These are phyloP conservation scores for Dendrothele bispora DNA, from an alignment of 768 basidiomycete species.

Conservation along the genomic window DNA sequence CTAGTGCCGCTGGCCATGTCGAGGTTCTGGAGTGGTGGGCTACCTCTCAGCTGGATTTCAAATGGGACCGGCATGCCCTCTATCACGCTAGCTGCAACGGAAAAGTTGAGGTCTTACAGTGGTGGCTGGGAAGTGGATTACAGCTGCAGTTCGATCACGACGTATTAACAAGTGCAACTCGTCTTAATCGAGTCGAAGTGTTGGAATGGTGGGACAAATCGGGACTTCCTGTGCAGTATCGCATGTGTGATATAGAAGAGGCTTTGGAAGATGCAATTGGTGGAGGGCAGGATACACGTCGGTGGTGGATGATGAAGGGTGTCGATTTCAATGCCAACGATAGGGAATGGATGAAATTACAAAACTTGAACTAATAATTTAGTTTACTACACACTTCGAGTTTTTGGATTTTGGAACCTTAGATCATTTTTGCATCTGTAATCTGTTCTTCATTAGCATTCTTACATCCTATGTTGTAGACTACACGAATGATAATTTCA, in stretches of 20 bases:
- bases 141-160: conserved; percentile 82
- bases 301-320: conserved; percentile 82
- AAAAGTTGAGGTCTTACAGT: conserved; percentile 75
- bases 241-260: conserved; percentile 91
- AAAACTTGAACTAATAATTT: conserved; percentile 60
- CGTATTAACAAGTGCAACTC: conserved; percentile 75
- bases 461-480: background rate
- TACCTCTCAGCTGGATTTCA: conserved; percentile 70
- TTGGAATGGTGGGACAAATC: conserved; percentile 88
- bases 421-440: background rate
- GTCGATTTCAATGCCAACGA: conserved; percentile 83
- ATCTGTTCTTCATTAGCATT: background rate
- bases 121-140: conserved; percentile 81
- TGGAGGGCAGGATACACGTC: conserved; percentile 70
- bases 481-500: too few species aligned
- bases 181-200: conserved; percentile 78
- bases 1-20: conserved; percentile 75
- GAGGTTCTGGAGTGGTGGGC: conserved; percentile 86
- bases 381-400: background rate
- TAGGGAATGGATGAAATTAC: conserved; percentile 87
- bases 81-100: conserved; percentile 80
- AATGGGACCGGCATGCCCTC: conserved; percentile 76
- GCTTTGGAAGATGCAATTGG: conserved; percentile 86
- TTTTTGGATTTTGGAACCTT: background rate
- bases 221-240: conserved; percentile 78